phyloP scores from a whole-genome alignment of 495 filamentous ascomycete species.

The Aspergillus diversus region DNA sequence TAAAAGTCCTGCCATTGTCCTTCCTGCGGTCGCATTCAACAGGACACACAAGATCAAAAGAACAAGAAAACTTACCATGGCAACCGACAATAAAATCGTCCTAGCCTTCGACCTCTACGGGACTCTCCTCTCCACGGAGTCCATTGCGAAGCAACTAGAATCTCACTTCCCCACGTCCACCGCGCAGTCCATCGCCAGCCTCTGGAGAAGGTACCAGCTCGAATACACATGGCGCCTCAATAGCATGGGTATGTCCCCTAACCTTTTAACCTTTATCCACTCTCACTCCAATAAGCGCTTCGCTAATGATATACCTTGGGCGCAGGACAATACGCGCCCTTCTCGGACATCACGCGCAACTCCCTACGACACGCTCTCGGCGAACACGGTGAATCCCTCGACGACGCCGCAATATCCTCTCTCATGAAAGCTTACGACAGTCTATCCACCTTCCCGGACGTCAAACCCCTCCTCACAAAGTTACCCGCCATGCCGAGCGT shows the following conservation, averaged over 20 bases:
- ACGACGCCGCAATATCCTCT: slow-evolving; percentile 38
- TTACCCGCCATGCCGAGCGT: slow-evolving; percentile 44
- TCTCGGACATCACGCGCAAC: slow-evolving; percentile 64
- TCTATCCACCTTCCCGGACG: slow-evolving; percentile 72
- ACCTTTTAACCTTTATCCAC: not conserved
- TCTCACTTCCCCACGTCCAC: slow-evolving; percentile 7
- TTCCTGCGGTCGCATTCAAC: no score
- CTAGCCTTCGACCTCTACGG: slow-evolving; percentile 19
- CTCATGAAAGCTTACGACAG: slow-evolving; percentile 71
- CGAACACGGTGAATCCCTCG: slow-evolving; percentile 53
- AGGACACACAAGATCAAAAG: no score
- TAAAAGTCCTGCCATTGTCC: no score
- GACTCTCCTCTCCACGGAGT: slow-evolving; percentile 17
- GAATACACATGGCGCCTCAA: slow-evolving; percentile 19
- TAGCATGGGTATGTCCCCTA: slow-evolving; percentile 13
- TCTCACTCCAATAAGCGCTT: not conserved
- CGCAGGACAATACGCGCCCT: slow-evolving; percentile 63
- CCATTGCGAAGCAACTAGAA: slow-evolving; percentile 11
- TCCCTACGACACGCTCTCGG: slow-evolving; percentile 66
- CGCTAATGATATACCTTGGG: not conserved
- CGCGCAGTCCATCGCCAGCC: slow-evolving; percentile 15
- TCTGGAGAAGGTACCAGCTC: slow-evolving; percentile 16
- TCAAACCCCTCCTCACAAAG: slow-evolving; percentile 52
- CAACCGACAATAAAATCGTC: not conserved
- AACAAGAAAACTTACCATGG: no score